Evolutionary conservation across 73 alveolate genomes (phyloP), one percentile per base, ranked within the genome.

Genomic region (Stentor coeruleus): DNA sequence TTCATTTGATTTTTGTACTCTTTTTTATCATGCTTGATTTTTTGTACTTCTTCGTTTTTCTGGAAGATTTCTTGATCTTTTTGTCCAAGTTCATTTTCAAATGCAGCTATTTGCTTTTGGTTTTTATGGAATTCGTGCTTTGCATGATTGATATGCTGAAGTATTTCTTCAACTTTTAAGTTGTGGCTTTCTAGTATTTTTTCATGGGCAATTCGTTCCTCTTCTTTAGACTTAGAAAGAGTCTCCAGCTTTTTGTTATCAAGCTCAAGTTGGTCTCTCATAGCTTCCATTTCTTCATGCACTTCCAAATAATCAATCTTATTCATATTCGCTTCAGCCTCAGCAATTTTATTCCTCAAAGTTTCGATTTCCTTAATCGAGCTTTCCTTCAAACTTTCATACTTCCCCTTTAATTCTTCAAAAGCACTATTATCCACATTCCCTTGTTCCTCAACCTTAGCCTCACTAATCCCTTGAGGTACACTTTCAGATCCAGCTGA

Each of bases 301-400:
- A 66, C 58, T 81, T 74, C 39, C 41, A 74, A 42, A 30, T 38
- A 37, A 30, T 35, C 86, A 30, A 11, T 39, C 20, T 82, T 39
- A 6, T 55, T 82, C 74, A 38, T 35, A 39, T 74, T 72, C 36
- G 11, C 59, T 3, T 82, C 86, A 0, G 59, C 85, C 40, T 35
- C 36, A 11, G 59, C 37, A n/a, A 82, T 30, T 33, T 30, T 31
- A 37, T 30, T 33, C 36, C 59, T 35, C 37, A 74, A 4, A 28
- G 28, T 42, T 41, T 59, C 86, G 59, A 82, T 82, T n/a, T 74
- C 55, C 74, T 82, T 72, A 14, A 39, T 35, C 14, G 60, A 74
- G 28, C 39, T 31, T 31, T 26, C 37, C 39, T 55, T 58, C 87
- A 72, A 35, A 1, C 60, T 36, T 74, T 82, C 85, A 33, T 66